phyloP scores from a whole-genome alignment of 2,329 filamentous ascomycete species.

The Diplodia mutila region DNA sequence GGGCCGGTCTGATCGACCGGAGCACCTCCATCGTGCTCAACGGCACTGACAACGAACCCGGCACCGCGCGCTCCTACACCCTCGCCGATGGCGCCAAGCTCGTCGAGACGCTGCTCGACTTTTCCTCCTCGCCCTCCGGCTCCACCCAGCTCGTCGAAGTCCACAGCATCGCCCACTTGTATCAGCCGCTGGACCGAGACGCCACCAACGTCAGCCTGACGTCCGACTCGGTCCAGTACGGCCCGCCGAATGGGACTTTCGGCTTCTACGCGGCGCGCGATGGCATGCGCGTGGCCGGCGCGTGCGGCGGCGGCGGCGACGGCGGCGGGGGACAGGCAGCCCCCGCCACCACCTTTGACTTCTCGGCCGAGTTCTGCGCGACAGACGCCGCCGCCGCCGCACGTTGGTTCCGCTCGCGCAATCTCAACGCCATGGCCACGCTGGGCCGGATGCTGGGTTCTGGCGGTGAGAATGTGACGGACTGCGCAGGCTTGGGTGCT shows the following conservation, averaged over 20 bases:
- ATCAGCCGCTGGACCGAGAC: conserved; percentile 10
- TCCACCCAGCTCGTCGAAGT: conserved; percentile 30
- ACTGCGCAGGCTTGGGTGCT: conserved; percentile 28
- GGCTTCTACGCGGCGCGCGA: conserved; percentile 33
- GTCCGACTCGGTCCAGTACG: conserved; percentile 29
- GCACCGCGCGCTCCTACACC: conserved; percentile 16
- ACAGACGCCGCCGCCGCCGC: conserved; percentile 30
- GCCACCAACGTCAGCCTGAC: conserved; percentile 25
- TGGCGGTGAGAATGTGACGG: conserved; percentile 30
- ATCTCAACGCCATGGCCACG: conserved; percentile 31
- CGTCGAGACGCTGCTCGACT: conserved; percentile 24
- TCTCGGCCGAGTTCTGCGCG: conserved; percentile 34
- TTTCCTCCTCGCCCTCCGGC: conserved; percentile 28
- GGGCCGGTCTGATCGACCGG: background rate
- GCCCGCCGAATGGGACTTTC: conserved; percentile 28
- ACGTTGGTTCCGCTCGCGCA: conserved; percentile 29
- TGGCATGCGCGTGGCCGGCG: conserved; percentile 30
- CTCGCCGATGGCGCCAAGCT: conserved; percentile 11
- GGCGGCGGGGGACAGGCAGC: background rate
- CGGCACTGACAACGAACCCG: conserved; percentile 13
- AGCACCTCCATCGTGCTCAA: conserved; percentile 6
- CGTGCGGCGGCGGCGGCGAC: conserved; percentile 32
- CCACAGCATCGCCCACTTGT: conserved; percentile 28
- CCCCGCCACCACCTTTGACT: conserved; percentile 30
- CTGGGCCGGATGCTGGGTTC: conserved; percentile 31